Evolutionary conservation across 2,329 filamentous ascomycete genomes (phyloP).

Genomic region (Metarhizium brunneum): DNA sequence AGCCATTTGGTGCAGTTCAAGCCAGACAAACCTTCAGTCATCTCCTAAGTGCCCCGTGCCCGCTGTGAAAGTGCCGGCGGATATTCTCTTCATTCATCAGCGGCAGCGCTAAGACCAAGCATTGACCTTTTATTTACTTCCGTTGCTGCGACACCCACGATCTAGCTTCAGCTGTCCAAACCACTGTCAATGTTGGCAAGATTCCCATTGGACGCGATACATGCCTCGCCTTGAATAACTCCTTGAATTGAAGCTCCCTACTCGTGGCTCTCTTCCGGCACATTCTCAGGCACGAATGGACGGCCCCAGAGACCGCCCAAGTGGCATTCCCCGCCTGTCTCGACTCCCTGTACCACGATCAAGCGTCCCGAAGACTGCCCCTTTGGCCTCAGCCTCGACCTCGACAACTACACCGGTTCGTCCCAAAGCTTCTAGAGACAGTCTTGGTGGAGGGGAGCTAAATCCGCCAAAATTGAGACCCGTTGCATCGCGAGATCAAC

Average conservation of each 20-base stretch:
- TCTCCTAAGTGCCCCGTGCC: too few species aligned
- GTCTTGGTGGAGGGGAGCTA: constrained; percentile 18
- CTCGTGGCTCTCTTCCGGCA: background rate
- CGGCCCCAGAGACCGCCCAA: constrained; percentile 24
- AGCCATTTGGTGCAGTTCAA: too few species aligned
- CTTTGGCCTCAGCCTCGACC: constrained; percentile 10
- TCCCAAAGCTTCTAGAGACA: constrained; percentile 1
- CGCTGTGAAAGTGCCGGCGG: too few species aligned
- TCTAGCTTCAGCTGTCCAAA: background rate
- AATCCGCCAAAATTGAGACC: constrained; percentile 31
- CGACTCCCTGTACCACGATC: constrained; percentile 28
- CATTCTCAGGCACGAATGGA: constrained; percentile 17
- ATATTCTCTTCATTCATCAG: too few species aligned
- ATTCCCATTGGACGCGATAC: background rate
- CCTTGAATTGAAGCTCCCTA: background rate
- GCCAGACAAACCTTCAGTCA: too few species aligned
- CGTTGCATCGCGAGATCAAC: constrained; percentile 29
- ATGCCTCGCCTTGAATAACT: background rate
- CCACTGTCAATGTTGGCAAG: background rate
- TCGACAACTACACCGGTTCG: constrained; percentile 13
- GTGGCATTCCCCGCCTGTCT: constrained; percentile 27
- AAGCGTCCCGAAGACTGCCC: constrained; percentile 20
- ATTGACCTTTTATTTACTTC: background rate
- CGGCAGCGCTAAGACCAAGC: too few species aligned
- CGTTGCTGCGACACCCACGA: background rate